A percentile compares a stretch with the other conserved stretches of the same genome.
Conservation (phyloP, 768 basidiomycete species). For the Boletus huronensis region DNA sequence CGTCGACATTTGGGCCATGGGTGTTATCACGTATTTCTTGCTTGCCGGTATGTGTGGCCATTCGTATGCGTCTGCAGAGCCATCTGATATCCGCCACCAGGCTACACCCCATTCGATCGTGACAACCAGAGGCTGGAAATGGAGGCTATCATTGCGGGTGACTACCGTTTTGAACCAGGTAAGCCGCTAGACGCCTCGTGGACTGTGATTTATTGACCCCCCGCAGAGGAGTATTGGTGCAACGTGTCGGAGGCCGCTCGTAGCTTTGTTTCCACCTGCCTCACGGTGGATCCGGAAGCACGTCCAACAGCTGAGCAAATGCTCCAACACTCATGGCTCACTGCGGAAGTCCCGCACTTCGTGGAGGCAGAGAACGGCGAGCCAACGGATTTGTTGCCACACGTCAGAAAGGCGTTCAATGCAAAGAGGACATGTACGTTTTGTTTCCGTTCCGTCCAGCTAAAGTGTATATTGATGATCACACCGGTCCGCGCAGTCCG, state of each 20-base stretch:
- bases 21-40: slow-evolving; percentile 97
- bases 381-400: slow-evolving; percentile 78
- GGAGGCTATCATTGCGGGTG: slow-evolving; percentile 91
- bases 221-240: slow-evolving; percentile 73
- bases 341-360: slow-evolving; percentile 63
- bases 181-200: slow-evolving; percentile 2
- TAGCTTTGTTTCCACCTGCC: slow-evolving; percentile 75
- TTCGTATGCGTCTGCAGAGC: not conserved
- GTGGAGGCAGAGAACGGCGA: slow-evolving; percentile 54
- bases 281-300: slow-evolving; percentile 76
- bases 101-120: slow-evolving; percentile 96
- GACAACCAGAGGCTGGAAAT: slow-evolving; percentile 87
- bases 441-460: not conserved
- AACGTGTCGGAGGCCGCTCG: slow-evolving; percentile 82
- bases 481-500: slow-evolving; percentile 54
- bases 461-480: slow-evolving; percentile 1
- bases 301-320: slow-evolving; percentile 79
- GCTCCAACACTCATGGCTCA: slow-evolving; percentile 68
- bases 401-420: slow-evolving; percentile 87
- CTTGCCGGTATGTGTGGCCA: slow-evolving; percentile 51
- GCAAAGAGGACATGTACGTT: slow-evolving; percentile 79
- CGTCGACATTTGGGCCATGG: slow-evolving; percentile 97
- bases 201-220: not conserved
- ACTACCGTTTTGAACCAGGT: slow-evolving; percentile 86
- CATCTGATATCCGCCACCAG: slow-evolving; percentile 29